Evolutionary conservation across 495 filamentous ascomycete species (phyloP), one percentile per base, ranked within the genome.

Genomic region (Thozetella sp.): DNA sequence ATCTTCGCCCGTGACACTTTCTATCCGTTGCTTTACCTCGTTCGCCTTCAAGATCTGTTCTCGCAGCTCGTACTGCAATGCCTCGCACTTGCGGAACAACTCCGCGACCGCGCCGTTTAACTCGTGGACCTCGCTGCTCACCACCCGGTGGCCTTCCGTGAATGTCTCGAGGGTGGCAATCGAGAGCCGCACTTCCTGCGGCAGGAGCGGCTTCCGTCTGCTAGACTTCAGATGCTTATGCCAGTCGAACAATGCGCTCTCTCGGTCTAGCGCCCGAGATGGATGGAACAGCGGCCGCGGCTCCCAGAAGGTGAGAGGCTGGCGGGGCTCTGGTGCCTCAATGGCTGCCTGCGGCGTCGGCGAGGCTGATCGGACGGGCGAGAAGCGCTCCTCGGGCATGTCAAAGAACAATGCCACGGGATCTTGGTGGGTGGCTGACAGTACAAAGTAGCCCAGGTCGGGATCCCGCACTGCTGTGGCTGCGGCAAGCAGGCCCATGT

Each of bases 21-120:
- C 88, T 53, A 93, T 83, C 37, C 84, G 82, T 43, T 80, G 74
- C 30, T 86, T 87, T 3, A 90, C 81, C 69, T 91, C 84, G n/a
- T 84, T 83, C 3, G 86, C 82, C 61, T 87, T 86, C 59, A 70
- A 78, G 48, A 96, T 80, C 69, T 96, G 93, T 30, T 88, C 85
- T 25, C 76, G 73, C 54, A 96, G 79, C 70, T 96, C 92, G 1
- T 78, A 76, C 65, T 86, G 87, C 43, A 97, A 73, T 15, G 88
- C 77, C 65, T 92, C 85, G 64, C 90, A 93, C 22, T 89, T 83
- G 17, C 87, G 81, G 77, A 96, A 96, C 10, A 97, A 77, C 65
- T 96, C 91, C 1, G 93, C 85, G 2, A 91, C 93, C 12, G 90
- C 92, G 53, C 81, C 68, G 37, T 90, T 88, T 24, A 97, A 79